Evolutionary conservation across 257 asterid species (phyloP), one percentile per base, ranked within the genome.

Genomic region (Haberlea rhodopensis): DNA sequence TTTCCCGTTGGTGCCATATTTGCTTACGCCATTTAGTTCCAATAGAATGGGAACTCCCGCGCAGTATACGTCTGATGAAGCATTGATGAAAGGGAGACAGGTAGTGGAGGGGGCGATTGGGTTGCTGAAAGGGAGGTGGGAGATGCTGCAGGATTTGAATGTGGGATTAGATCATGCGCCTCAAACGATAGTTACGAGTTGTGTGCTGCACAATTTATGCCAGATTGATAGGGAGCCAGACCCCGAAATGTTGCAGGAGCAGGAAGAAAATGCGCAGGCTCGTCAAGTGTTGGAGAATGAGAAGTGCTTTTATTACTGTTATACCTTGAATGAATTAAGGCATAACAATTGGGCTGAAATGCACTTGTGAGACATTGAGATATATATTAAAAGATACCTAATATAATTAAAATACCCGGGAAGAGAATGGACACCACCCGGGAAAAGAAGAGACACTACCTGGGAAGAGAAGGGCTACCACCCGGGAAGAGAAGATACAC

Each of bases 151-250:
- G 74, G 95, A 94, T 58, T 71, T 94, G 85, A 90, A 87, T 31
- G 99, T 90, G 71, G 99, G 99, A 32, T 57, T 90, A 34, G 82
- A 84, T 67, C 99, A 94, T 65, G 95, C 83, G 19, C 99, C 99
- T 0, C 99, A 94, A 64, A 94, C 97, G 0, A 82, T 90, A 23
- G 99, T 87, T 22, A 97, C 99, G 2, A 90, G 99, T 34, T 94
- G 99, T 45, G 99, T 94, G 61, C 70, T 94, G 89, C 99, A 94
- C 76, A 94, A 94, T 74, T 56, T 90, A 77, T 94, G 99, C 68
- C 99, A 94, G 82, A 78, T 94, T 43, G 99, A 97, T 0, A 78
- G 89, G 81, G 99, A 94, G 81, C 97, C 97, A 2, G 99, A 94
- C 63, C 97, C 96, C 8, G 99, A 94, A 82, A 75, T 81, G 66